Evolutionary conservation across 257 asterid species (phyloP).

Genomic region (Lycium barbarum): DNA sequence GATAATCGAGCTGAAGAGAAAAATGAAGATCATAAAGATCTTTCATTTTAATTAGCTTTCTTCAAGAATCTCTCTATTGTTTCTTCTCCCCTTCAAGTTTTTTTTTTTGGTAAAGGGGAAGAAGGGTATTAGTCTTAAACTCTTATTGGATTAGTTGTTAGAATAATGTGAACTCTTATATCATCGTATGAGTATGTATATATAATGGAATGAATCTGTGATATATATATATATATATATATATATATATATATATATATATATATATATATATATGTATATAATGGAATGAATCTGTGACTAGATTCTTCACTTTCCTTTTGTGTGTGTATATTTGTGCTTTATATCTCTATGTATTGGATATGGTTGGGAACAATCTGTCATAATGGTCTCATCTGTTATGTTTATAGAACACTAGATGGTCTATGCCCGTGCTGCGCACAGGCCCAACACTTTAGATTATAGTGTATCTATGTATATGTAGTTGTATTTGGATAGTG

Average conservation of each 20-base stretch:
- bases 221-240: too few relatives aligned
- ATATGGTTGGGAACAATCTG: neutral
- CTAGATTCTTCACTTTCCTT: neutral
- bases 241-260: too few relatives aligned
- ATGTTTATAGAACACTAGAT: too few relatives aligned
- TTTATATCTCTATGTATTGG: neutral
- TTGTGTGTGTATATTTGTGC: neutral
- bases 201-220: neutral
- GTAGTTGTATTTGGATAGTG: too few relatives aligned
- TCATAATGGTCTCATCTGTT: neutral
- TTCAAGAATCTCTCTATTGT: neutral
- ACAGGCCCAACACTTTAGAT: too few relatives aligned
- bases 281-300: neutral
- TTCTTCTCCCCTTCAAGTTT: neutral
- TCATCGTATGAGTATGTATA: neutral
- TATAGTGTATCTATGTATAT: too few relatives aligned
- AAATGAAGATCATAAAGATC: slow-evolving; percentile 23
- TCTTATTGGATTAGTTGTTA: neutral
- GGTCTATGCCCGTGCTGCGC: too few relatives aligned
- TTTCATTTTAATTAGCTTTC: neutral
- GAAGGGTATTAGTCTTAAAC: neutral
- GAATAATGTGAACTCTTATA: neutral
- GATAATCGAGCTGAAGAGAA: slow-evolving; percentile 9
- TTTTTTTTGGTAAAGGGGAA: neutral
- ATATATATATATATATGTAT: too few relatives aligned